Conservation (phyloP, 1,284 basidiomycete species). For the Ustilago sp. region DNA sequence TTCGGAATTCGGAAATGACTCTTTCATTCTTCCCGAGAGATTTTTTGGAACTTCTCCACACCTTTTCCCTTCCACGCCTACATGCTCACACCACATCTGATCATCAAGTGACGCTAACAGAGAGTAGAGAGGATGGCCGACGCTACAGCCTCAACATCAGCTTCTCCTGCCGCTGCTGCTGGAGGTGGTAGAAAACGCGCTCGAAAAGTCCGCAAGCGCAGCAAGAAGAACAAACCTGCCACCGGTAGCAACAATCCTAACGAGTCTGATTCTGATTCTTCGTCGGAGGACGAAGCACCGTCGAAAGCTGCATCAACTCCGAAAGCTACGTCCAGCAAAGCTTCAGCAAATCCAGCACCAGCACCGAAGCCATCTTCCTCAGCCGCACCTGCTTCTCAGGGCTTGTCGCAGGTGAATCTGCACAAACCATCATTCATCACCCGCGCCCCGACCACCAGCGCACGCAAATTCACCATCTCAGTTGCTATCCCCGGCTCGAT, state of each 20-base stretch:
- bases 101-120: neutral
- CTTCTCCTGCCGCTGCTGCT: constrained; percentile 1
- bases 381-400: neutral
- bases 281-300: constrained; percentile 13
- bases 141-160: constrained; percentile 14
- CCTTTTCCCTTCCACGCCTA: neutral
- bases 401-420: constrained; percentile 30
- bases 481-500: constrained; percentile 68
- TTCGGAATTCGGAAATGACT: constrained; percentile 1
- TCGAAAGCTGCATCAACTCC: neutral
- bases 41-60: neutral
- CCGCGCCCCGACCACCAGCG: constrained; percentile 19
- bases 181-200: constrained; percentile 25
- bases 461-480: constrained; percentile 58
- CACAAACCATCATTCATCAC: constrained; percentile 56
- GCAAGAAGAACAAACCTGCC: constrained; percentile 17
- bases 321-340: neutral
- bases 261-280: constrained; percentile 12
- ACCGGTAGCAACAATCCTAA: neutral
- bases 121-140: constrained; percentile 2
- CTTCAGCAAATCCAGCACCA: neutral
- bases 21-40: neutral
- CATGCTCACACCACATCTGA: neutral
- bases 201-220: constrained; percentile 17
- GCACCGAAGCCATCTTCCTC: neutral